Percentiles rank a stretch among this genome's conserved stretches.
phyloP scores from a whole-genome alignment of 805 yeast genomes.

The Debaryomyces tyrocola region DNA sequence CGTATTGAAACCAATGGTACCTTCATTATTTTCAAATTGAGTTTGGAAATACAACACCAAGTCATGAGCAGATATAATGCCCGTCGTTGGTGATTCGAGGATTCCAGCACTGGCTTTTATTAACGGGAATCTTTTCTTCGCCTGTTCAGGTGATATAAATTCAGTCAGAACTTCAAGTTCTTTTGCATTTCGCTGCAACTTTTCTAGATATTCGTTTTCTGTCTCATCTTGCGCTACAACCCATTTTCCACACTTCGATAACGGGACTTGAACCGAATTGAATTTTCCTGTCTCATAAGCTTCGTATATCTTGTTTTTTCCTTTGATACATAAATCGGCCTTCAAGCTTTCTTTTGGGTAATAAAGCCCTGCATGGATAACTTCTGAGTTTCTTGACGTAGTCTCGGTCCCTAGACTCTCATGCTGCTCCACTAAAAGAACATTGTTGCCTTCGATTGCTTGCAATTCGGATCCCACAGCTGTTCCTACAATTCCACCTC shows the following conservation, averaged over 20 bases:
- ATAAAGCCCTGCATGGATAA: slow-evolving; percentile 88
- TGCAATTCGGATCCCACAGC: slow-evolving; percentile 74
- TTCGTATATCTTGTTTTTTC: slow-evolving; percentile 66
- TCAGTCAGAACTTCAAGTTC: slow-evolving; percentile 57
- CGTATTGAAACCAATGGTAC: slow-evolving; percentile 65
- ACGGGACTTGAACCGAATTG: slow-evolving; percentile 41
- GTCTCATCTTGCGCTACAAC: slow-evolving; percentile 74
- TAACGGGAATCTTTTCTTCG: slow-evolving; percentile 59
- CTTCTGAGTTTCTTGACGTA: slow-evolving; percentile 88
- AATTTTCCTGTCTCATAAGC: slow-evolving; percentile 37
- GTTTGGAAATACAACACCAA: slow-evolving; percentile 60
- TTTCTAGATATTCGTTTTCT: slow-evolving; percentile 60
- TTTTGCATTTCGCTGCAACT: slow-evolving; percentile 50
- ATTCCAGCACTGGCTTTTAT: slow-evolving; percentile 62
- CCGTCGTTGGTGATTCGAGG: slow-evolving; percentile 76
- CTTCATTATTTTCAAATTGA: slow-evolving; percentile 54
- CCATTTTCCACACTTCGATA: slow-evolving; percentile 77
- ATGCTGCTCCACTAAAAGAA: slow-evolving; percentile 71
- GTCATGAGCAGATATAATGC: slow-evolving; percentile 81
- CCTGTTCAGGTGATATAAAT: slow-evolving; percentile 47
- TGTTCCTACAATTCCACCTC: slow-evolving; percentile 84
- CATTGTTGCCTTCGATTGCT: slow-evolving; percentile 44
- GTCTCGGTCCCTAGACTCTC: slow-evolving; percentile 72
- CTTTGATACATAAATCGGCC: slow-evolving; percentile 69
- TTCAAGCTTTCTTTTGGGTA: slow-evolving; percentile 71